Evolutionary conservation across 2,329 filamentous ascomycete species (phyloP).

Genomic region (Colletotrichum somersetense): DNA sequence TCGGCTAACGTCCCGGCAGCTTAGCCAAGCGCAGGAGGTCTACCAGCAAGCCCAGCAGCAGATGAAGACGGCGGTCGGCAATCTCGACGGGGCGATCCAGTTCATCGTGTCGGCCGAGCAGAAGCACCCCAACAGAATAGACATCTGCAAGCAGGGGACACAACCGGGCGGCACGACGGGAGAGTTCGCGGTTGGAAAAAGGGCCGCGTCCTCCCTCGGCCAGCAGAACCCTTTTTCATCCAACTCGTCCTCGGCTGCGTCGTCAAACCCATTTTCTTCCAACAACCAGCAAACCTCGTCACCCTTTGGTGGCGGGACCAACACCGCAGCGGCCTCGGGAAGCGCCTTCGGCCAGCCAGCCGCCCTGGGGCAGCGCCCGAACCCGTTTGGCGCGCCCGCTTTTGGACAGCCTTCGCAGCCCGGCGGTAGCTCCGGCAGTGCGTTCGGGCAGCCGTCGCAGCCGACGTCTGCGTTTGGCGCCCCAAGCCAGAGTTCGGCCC

Average conservation of each 20-base stretch:
- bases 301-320: constrained; percentile 55
- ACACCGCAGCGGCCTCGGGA: constrained; percentile 45
- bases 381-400: constrained; percentile 49
- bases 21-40: constrained; percentile 71
- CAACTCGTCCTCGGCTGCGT: constrained; percentile 47
- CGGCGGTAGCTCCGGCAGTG: neutral
- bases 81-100: constrained; percentile 78
- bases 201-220: constrained; percentile 49
- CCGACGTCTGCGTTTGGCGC: constrained; percentile 50
- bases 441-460: constrained; percentile 56
- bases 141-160: constrained; percentile 67
- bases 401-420: constrained; percentile 55
- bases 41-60: constrained; percentile 76
- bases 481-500: constrained; percentile 46
- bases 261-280: constrained; percentile 37
- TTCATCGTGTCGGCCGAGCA: constrained; percentile 76
- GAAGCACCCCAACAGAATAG: constrained; percentile 80
- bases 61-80: constrained; percentile 76
- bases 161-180: constrained; percentile 58
- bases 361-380: constrained; percentile 47
- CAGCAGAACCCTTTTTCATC: constrained; percentile 47
- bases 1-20: constrained; percentile 53
- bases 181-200: constrained; percentile 58
- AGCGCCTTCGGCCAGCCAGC: constrained; percentile 51
- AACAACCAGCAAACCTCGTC: constrained; percentile 35